phyloP scores from a whole-genome alignment of 1,139 yeast genomes.

The Pichia sp. region DNA sequence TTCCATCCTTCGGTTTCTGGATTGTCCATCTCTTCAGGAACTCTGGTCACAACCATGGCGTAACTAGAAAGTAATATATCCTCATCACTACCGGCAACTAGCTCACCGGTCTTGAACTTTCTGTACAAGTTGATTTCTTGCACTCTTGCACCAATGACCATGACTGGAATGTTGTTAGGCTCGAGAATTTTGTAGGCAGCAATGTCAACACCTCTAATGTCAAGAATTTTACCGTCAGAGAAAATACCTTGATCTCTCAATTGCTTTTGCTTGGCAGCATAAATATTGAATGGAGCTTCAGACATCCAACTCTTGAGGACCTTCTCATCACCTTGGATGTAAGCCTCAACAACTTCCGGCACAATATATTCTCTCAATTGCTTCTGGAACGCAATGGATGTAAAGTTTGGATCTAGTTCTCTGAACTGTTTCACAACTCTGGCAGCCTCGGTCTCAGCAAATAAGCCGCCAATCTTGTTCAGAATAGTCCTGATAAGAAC shows the following conservation, averaged over 20 bases:
- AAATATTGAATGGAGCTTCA: conserved; percentile 94
- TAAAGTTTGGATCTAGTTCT: conserved; percentile 86
- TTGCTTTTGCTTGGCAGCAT: conserved; percentile 91
- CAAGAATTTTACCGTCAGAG: conserved; percentile 88
- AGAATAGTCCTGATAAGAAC: conserved; percentile 74
- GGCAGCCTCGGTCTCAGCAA: conserved; percentile 95
- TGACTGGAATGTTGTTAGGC: conserved; percentile 92
- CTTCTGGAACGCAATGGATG: conserved; percentile 70
- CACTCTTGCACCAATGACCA: conserved; percentile 93
- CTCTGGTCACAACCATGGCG: conserved; percentile 92
- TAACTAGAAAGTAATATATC: conserved; percentile 89
- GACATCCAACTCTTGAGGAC: conserved; percentile 87
- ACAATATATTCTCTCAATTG: conserved; percentile 89
- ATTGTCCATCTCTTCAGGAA: conserved; percentile 88
- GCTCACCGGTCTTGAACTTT: conserved; percentile 85
- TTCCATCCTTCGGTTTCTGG: conserved; percentile 96
- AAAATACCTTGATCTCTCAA: conserved; percentile 87
- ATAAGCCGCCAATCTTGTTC: conserved; percentile 79
- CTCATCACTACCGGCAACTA: conserved; percentile 95
- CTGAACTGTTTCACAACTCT: conserved; percentile 82
- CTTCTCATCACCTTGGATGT: conserved; percentile 83
- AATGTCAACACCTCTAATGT: conserved; percentile 92
- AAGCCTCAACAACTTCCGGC: conserved; percentile 95
- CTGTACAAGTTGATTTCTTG: conserved; percentile 92
- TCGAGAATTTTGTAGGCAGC: conserved; percentile 83